Conservation (phyloP, 768 basidiomycete species). For the Amanita exitialis region DNA sequence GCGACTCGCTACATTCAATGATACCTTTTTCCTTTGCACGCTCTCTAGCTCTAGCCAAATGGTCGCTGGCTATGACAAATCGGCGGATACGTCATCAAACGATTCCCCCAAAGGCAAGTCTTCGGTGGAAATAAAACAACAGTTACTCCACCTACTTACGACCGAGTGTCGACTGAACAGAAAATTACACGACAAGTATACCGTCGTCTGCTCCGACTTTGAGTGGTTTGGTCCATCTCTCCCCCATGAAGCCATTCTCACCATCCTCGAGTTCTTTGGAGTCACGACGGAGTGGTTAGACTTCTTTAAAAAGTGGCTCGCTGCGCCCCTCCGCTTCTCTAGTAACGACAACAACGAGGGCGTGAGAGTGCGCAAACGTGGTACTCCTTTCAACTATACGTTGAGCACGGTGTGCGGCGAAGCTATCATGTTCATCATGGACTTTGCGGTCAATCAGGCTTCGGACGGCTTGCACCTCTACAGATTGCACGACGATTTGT, state of each 20-base stretch:
- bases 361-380: conserved; percentile 25
- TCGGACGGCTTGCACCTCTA: conserved; percentile 31
- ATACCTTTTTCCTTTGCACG: conserved; percentile 26
- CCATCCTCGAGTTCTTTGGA: conserved; percentile 16
- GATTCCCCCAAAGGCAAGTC: conserved; percentile 7
- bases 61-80: conserved; percentile 15
- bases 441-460: conserved; percentile 35
- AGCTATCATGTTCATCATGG: conserved; percentile 32
- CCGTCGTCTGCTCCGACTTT: conserved; percentile 28
- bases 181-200: conserved; percentile 21
- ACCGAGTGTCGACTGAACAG: conserved; percentile 31
- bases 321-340: conserved; percentile 23
- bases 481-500: conserved; percentile 37
- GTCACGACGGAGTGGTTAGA: conserved; percentile 13
- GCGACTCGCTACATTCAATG: conserved; percentile 15
- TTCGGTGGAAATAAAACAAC: conserved; percentile 23
- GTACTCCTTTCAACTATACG: conserved; percentile 32
- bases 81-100: conserved; percentile 13
- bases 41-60: conserved; percentile 14
- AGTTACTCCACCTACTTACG: conserved; percentile 28
- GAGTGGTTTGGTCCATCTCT: conserved; percentile 36
- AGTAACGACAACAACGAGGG: conserved; percentile 15
- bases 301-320: conserved; percentile 24
- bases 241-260: conserved; percentile 27
- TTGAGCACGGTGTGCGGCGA: conserved; percentile 26